These are phyloP conservation scores for Nematocida sp. DNA, from an alignment of 371 early-diverging fungal species.

Conservation along the genomic window DNA sequence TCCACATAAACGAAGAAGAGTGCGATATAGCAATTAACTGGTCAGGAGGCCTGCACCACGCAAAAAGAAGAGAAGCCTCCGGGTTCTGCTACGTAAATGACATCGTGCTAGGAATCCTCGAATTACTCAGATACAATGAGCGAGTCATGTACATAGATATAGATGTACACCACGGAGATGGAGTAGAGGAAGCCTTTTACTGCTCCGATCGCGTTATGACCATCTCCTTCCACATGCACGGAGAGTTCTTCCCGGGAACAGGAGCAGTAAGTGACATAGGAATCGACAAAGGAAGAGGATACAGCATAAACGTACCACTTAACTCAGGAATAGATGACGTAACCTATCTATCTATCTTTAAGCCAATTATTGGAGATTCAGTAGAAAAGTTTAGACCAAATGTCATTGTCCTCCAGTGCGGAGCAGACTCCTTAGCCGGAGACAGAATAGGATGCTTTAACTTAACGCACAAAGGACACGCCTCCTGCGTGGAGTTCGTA, in stretches of 20 bases:
- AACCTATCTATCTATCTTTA: conserved; percentile 75
- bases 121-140: conserved; percentile 71
- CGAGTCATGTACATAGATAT: conserved; percentile 85
- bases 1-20: conserved; percentile 72
- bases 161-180: conserved; percentile 91
- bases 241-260: conserved; percentile 86
- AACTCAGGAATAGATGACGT: conserved; percentile 80
- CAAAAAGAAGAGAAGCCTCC: conserved; percentile 79
- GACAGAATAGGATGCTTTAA: conserved; percentile 84
- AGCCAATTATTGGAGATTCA: conserved; percentile 73
- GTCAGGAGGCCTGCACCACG: conserved; percentile 90
- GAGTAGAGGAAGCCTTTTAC: conserved; percentile 83
- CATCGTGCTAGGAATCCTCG: conserved; percentile 80
- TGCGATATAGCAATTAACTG: conserved; percentile 83
- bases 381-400: conserved; percentile 75
- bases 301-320: conserved; percentile 81
- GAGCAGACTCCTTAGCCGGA: conserved; percentile 83
- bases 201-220: conserved; percentile 82
- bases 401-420: conserved; percentile 82
- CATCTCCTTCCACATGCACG: conserved; percentile 83
- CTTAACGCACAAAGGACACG: conserved; percentile 78
- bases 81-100: conserved; percentile 92
- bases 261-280: conserved; percentile 77
- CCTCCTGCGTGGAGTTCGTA: conserved; percentile 77
- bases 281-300: conserved; percentile 67